Conservation (phyloP, 1,139 yeast genomes). For the Nakaseomyces bracarensis region DNA sequence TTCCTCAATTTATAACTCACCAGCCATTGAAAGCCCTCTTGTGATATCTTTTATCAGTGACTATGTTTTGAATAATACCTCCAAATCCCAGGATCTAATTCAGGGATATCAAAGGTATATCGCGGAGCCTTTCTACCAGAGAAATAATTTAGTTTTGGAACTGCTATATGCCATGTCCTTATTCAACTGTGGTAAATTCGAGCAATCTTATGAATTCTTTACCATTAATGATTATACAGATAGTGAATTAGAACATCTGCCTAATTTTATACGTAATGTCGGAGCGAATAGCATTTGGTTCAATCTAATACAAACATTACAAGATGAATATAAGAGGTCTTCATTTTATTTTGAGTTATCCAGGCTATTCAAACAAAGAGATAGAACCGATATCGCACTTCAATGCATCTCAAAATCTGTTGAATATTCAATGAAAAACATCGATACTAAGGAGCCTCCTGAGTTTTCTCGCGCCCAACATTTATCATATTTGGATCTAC, state of each 20-base stretch:
- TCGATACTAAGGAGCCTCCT: constrained; percentile 15
- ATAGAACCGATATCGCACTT: constrained; percentile 20
- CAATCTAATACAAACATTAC: constrained; percentile 18
- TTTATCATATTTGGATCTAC: constrained; percentile 22
- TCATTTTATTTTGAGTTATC: constrained; percentile 21
- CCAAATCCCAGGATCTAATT: constrained; percentile 8
- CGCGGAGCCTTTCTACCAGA: constrained; percentile 18
- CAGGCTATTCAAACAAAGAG: constrained; percentile 15
- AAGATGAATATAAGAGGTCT: constrained; percentile 13
- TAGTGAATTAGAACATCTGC: constrained; percentile 13
- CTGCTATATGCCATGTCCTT: constrained; percentile 25
- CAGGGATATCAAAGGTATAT: constrained; percentile 17
- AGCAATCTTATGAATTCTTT: constrained; percentile 23
- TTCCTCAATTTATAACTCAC: constrained; percentile 15
- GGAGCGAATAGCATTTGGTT: constrained; percentile 18
- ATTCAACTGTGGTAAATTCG: constrained; percentile 23
- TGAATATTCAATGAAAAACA: constrained; percentile 19
- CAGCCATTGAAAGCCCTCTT: constrained; percentile 17
- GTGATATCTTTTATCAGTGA: constrained; percentile 19
- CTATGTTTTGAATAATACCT: constrained; percentile 15
- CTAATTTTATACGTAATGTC: constrained; percentile 15
- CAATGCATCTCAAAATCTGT: constrained; percentile 27
- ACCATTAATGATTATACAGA: constrained; percentile 21
- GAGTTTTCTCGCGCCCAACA: constrained; percentile 23
- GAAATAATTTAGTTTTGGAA: constrained; percentile 20